Percentiles rank a stretch among this genome's conserved stretches.
phyloP scores from a whole-genome alignment of 257 asterid species.

The Penstemon eatonii region DNA sequence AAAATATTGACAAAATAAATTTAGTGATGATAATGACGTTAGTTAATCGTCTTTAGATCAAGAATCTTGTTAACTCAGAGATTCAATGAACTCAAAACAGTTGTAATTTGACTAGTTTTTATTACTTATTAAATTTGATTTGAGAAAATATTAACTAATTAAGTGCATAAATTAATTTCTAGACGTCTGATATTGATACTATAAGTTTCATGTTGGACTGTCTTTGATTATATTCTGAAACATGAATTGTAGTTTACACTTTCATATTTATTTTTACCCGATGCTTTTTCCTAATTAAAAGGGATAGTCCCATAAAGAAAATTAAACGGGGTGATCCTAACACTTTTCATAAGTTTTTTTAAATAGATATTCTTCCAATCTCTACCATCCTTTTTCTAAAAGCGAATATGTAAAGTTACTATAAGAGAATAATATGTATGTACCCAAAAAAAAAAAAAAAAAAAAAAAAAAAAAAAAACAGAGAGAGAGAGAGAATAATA shows the following conservation, averaged over 20 bases:
- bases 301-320: constrained; percentile 24
- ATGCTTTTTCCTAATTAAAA: constrained; percentile 5
- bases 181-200: no score
- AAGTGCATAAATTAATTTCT: no score
- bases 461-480: no score
- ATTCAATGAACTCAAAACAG: constrained; percentile 13
- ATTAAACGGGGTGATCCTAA: constrained; percentile 35
- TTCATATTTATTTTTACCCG: constrained; percentile 17
- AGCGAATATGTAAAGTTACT: constrained; percentile 32
- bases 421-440: constrained; percentile 24
- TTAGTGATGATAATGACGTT: constrained; percentile 19
- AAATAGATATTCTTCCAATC: constrained; percentile 25
- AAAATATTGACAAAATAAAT: constrained; percentile 21
- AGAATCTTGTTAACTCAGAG: not conserved
- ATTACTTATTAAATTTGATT: no score
- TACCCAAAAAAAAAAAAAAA: no score
- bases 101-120: not conserved
- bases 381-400: constrained; percentile 32
- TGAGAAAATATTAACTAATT: no score
- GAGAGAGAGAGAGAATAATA: no score
- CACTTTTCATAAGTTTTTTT: constrained; percentile 2
- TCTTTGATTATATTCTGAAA: no score
- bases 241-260: no score
- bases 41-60: constrained; percentile 15
- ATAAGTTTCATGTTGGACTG: no score